Base-by-base conservation (phyloP, 305 asterid species). In the Fraxinus floribunda region DNA sequence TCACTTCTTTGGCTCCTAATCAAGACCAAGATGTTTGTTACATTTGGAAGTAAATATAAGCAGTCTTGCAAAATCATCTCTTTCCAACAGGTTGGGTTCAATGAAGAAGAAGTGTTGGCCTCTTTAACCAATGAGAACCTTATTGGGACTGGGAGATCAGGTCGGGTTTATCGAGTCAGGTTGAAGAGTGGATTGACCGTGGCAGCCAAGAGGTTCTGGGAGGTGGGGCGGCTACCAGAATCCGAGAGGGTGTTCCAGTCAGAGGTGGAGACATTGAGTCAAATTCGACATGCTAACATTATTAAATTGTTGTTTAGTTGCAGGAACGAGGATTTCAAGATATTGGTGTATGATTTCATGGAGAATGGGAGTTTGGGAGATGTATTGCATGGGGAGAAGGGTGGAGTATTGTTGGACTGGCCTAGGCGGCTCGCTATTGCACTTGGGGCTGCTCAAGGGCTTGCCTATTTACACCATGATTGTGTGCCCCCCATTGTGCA, bases 361-460 rank as follows among this genome's bases (percentile, higher is more conserved):
- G 92, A 88, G 84, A 95, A 94, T 75, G 98, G 97, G 83, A 95
- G 97, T 84, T 89, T 95, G 80, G 98, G 94, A 34, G 97, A 93
- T 77, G 93, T 90, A 29, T 82, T 95, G 85, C 90, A 91, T 49
- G 93, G 93, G 32, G 97, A 89, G 66, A 89, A 91, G 80, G 93
- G 91, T 16, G 95, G 91, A 3, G 26, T 75, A 5, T 13, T 88
- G 75, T 79, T 95, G 84, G 97, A 91, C 76, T 94, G 98, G 98
- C 91, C 91, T 0, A 89, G 81, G 60, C 84, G 98, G 88, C 91
- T 87, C 1, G 82, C 79, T 71, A 91, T 95, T 75, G 98, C 97
- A 38, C 75, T 87, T 7, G 98, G 97, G 78, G 89, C 95, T 0
- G 98, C 98, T 9, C 93, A 92, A 35, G 98, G 98, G 77, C 88